Conservation (phyloP, 2,329 filamentous ascomycete species). For the Alternaria ethzedia region DNA sequence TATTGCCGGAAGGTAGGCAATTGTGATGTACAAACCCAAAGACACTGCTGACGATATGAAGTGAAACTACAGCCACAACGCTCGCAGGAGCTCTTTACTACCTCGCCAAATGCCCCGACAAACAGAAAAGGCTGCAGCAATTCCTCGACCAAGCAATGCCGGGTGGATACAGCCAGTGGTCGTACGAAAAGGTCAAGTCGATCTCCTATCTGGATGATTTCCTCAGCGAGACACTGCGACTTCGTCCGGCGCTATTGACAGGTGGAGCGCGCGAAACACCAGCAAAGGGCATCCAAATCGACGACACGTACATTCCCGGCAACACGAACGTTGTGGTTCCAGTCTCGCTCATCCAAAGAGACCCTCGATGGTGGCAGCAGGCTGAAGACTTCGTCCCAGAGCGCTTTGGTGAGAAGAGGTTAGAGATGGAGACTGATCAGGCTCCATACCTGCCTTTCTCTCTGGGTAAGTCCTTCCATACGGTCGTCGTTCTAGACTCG, state of each 20-base stretch:
- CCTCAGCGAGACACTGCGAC: slow-evolving; percentile 46
- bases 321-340: slow-evolving; percentile 18
- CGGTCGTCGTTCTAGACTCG: background rate
- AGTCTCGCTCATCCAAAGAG: slow-evolving; percentile 14
- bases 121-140: slow-evolving; percentile 38
- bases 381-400: slow-evolving; percentile 23
- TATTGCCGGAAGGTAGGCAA: slow-evolving; percentile 39
- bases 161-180: slow-evolving; percentile 29
- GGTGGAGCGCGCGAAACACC: slow-evolving; percentile 50
- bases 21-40: background rate
- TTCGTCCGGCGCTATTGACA: slow-evolving; percentile 49
- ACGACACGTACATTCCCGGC: slow-evolving; percentile 18
- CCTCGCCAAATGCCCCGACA: slow-evolving; percentile 40
- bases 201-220: slow-evolving; percentile 42
- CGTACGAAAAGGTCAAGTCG: slow-evolving; percentile 35
- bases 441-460: slow-evolving; percentile 24
- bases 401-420: slow-evolving; percentile 19
- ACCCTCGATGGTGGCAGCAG: slow-evolving; percentile 20
- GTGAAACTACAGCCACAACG: slow-evolving; percentile 46
- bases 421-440: slow-evolving; percentile 26
- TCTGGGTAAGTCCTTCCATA: slow-evolving; percentile 8
- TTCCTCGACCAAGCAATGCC: slow-evolving; percentile 41
- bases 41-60: slow-evolving; percentile 11
- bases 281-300: slow-evolving; percentile 37
- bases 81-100: slow-evolving; percentile 42